Percentiles rank a stretch among this genome's conserved stretches.
Evolutionary conservation across 2,329 filamentous ascomycete species (phyloP).

Genomic region (Exutisphaerella laricina): DNA sequence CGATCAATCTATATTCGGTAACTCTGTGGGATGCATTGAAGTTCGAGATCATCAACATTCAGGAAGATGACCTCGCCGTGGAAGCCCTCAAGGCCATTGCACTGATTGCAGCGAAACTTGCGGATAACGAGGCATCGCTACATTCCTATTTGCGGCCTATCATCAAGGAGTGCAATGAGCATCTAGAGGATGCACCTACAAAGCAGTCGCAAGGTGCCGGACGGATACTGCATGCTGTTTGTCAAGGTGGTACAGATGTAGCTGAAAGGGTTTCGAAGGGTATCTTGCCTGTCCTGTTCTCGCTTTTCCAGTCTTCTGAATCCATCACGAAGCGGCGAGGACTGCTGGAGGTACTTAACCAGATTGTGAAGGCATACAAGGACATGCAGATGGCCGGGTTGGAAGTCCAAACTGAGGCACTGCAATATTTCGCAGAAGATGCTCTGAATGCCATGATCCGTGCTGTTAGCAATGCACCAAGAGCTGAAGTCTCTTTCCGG

Average conservation of each 20-base stretch:
- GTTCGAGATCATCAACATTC: conserved; percentile 62
- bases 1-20: conserved; percentile 57
- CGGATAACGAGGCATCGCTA: conserved; percentile 45
- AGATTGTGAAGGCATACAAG: conserved; percentile 54
- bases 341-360: conserved; percentile 55
- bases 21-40: conserved; percentile 64
- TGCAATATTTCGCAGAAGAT: conserved; percentile 39
- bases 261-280: conserved; percentile 53
- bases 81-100: conserved; percentile 53
- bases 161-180: conserved; percentile 62
- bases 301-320: conserved; percentile 56
- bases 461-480: conserved; percentile 41
- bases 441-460: conserved; percentile 39
- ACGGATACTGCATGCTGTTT: conserved; percentile 53
- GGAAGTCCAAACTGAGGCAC: conserved; percentile 32
- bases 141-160: conserved; percentile 55
- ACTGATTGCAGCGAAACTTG: conserved; percentile 52
- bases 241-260: conserved; percentile 50
- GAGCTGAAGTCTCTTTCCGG: conserved; percentile 47
- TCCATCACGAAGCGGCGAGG: conserved; percentile 58
- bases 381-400: conserved; percentile 43
- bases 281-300: conserved; percentile 53
- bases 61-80: conserved; percentile 60
- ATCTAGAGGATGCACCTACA: conserved; percentile 62
- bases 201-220: conserved; percentile 62